These are phyloP conservation scores for Onygenales sp. DNA, from an alignment of 2,329 filamentous ascomycete species.

Conservation along the genomic window DNA sequence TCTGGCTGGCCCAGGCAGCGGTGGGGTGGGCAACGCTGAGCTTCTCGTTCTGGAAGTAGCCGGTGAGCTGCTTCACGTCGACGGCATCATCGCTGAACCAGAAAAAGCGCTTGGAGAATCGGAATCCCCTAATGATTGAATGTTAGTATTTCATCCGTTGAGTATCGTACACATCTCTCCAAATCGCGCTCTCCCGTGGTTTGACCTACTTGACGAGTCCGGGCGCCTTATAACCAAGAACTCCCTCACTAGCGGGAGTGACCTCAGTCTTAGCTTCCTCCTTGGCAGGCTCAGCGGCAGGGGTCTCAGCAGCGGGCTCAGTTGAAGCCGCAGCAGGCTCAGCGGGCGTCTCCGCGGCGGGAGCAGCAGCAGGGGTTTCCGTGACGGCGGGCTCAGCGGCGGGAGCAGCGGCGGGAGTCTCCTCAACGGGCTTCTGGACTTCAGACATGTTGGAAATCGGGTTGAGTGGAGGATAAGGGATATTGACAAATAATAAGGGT, in stretches of 20 bases:
- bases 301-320: constrained; percentile 25
- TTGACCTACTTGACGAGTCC: constrained; percentile 76
- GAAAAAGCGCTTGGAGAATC: constrained; percentile 90
- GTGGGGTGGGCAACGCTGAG: constrained; percentile 65
- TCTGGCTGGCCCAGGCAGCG: constrained; percentile 83
- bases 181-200: not conserved
- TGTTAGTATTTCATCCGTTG: not conserved
- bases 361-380: constrained; percentile 26
- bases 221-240: constrained; percentile 80
- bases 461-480: constrained; percentile 27
- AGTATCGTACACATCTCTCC: not conserved
- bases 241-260: constrained; percentile 71
- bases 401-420: constrained; percentile 38
- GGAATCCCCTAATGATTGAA: constrained; percentile 57
- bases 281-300: constrained; percentile 24
- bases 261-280: constrained; percentile 23
- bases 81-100: constrained; percentile 69
- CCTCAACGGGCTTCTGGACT: constrained; percentile 60
- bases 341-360: constrained; percentile 21
- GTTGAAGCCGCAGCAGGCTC: constrained; percentile 9
- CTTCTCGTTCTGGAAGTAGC: constrained; percentile 86
- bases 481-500: constrained; percentile 12
- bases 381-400: constrained; percentile 22
- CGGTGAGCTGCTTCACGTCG: constrained; percentile 61
- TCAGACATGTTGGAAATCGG: constrained; percentile 51